Evolutionary conservation across 2,329 filamentous ascomycete species (phyloP).

Genomic region (Pseudocercospora musae): DNA sequence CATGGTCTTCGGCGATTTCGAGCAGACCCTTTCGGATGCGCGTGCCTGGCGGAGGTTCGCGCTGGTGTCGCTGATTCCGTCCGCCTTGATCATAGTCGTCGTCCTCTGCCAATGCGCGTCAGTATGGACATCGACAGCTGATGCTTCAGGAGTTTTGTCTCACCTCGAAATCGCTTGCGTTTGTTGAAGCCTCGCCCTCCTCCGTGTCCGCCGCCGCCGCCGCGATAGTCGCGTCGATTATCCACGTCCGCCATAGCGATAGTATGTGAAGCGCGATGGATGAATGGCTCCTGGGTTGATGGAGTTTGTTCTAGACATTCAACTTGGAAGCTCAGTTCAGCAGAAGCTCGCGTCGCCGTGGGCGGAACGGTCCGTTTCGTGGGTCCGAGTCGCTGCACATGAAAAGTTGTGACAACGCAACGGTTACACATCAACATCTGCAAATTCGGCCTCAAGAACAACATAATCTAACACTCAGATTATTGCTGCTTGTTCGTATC

Average conservation of each 20-base stretch:
- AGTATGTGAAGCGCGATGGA: neutral
- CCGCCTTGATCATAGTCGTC: conserved; percentile 73
- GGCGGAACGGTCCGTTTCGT: neutral
- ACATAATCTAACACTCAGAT: neutral
- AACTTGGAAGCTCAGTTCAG: neutral
- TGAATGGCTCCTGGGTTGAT: neutral
- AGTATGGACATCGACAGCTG: neutral
- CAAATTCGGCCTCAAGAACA: neutral
- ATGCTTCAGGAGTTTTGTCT: conserved; percentile 28
- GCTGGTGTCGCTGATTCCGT: conserved; percentile 69
- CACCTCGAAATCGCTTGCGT: conserved; percentile 80
- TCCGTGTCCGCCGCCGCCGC: conserved; percentile 41
- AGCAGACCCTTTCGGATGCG: conserved; percentile 76
- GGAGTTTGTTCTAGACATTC: neutral
- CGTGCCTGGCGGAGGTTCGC: conserved; percentile 61
- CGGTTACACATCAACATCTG: neutral
- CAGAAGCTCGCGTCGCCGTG: neutral
- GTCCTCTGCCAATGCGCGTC: conserved; percentile 56
- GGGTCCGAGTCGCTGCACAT: neutral
- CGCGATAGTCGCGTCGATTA: conserved; percentile 30
- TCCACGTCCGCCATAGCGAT: conserved; percentile 33
- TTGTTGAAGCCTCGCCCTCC: conserved; percentile 49
- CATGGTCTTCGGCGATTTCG: conserved; percentile 74
- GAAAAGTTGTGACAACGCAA: neutral
- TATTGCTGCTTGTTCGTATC: neutral